Conservation (phyloP, 176 grass and related monocot species). For the Triticum dicoccoides region DNA sequence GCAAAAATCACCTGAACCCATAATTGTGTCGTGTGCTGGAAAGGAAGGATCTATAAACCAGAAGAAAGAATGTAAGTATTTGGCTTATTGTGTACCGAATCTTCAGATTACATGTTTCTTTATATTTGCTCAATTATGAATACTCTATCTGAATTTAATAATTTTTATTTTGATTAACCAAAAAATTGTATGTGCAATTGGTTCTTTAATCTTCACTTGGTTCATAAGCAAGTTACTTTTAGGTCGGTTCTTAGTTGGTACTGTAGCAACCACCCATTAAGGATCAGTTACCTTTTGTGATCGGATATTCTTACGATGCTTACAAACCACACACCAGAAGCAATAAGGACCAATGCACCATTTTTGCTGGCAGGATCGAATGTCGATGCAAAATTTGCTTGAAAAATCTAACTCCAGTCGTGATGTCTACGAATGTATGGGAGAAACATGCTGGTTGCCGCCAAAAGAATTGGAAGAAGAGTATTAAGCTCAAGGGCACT, state of each 20-base stretch:
- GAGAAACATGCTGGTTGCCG: conserved; percentile 81
- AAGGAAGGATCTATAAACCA: conserved; percentile 67
- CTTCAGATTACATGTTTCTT: conserved; percentile 5
- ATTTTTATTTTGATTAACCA: not conserved
- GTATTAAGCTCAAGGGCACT: conserved; percentile 66
- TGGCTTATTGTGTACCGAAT: not conserved
- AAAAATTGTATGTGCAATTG: not conserved
- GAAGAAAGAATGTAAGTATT: conserved; percentile 68
- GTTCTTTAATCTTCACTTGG: not conserved
- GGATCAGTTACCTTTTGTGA: not conserved
- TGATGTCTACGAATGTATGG: conserved; percentile 56
- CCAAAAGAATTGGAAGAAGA: conserved; percentile 83
- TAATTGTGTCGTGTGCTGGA: conserved; percentile 48
- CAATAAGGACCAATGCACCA: not conserved
- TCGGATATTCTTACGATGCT: not conserved
- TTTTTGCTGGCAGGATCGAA: conserved; percentile 47
- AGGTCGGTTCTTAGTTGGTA: not conserved
- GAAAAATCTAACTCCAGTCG: not conserved
- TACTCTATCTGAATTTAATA: not conserved
- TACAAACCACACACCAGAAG: not conserved
- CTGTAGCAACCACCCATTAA: not conserved
- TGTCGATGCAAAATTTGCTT: conserved; percentile 63
- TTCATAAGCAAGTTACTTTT: not conserved
- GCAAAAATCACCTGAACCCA: conserved; percentile 35
- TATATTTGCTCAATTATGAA: not conserved